Evolutionary conservation across 805 yeast species (phyloP), one percentile per base, ranked within the genome.

Genomic region (Saccharomycopsis sp.): DNA sequence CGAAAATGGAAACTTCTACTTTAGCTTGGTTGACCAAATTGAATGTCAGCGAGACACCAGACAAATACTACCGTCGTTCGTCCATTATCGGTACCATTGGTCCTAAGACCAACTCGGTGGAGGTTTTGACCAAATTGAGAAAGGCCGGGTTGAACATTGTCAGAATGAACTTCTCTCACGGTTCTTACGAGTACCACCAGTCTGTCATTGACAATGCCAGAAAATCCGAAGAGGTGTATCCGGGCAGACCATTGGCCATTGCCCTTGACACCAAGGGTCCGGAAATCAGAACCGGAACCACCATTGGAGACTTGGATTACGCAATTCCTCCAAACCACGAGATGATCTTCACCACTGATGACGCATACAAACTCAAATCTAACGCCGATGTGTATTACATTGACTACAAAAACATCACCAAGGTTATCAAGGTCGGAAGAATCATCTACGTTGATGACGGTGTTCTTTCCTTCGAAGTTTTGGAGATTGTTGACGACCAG

Each of bases 191-290:
- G 70, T 94, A 94, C 84, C 99, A 94, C 78, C 97, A 91, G 78
- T 78, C 89, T 63, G 99, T 94, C 69, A 79, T 94, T 74, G 97
- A 92, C 82, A 92, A 94, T 72, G 90, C 97, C 68, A 87, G 96
- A 78, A 85, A 90, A 76, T 91, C 97, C 64, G 97, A 89, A 77
- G 85, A 84, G 74, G 73, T 87, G 58, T 91, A 86, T 75, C 83
- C 88, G 65, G 97, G 98, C 71, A 89, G 98, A 79, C 99, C 98
- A 57, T 81, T 94, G 70, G 98, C 97, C 62, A 91, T 94, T 75
- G 99, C 99, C 64, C 84, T 94, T 68, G 99, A 94, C 76, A 94
- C 98, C 75, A 94, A 94, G 83, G 99, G 99, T 67, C 99, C 99
- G 64, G 99, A 94, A 79, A 94, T 94, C 79, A 89, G 99, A 84